Evolutionary conservation across 164 flowering plant genomes (phyloP), one percentile per base, ranked within the genome.

Genomic region (Chimonanthus salicifolius): DNA sequence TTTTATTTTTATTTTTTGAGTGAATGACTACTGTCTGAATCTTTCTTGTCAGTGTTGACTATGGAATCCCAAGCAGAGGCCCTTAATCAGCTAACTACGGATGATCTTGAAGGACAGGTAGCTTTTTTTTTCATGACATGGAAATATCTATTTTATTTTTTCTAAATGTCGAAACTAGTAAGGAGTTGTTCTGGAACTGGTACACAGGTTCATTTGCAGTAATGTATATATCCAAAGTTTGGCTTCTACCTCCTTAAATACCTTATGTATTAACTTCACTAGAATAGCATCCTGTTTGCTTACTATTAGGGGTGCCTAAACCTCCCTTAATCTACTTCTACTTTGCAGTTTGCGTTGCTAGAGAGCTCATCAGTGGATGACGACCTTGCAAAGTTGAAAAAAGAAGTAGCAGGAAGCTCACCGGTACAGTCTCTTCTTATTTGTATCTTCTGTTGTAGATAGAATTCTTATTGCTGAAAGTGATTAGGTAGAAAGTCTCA

Each of bases 1-100:
- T 33, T 33, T 33, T 33, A 33, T 33, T 33, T 33, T 33, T 33
- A 33, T 33, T 33, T 33, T 33, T 33, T 33, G 33, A 33, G 33
- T 33, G 33, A 33, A 33, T 33, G 33, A 33, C 33, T 33, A 33
- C 33, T 33, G 33, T 45, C 54, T 76, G 20, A 18, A 72, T 69
- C 48, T 58, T 33, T 63, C 71, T 68, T 58, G 63, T 33, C 78
- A 95, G 99, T 95, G 60, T 4, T 92, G 90, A 85, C 94, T 21
- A 93, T 95, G 99, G 99, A 95, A 75, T 92, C 97, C 58, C 90
- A 95, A 78, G 96, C 98, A 66, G 99, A 95, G 44, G 97, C 99
- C 51, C 91, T 95, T 74, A 82, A 83, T 69, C 94, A 92, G 82
- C 79, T 95, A 75, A 84, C 92, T 50, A 79, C 87, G 58, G 97